Conservation (phyloP, 2,329 filamentous ascomycete species). For the Exutisphaerella laricina region DNA sequence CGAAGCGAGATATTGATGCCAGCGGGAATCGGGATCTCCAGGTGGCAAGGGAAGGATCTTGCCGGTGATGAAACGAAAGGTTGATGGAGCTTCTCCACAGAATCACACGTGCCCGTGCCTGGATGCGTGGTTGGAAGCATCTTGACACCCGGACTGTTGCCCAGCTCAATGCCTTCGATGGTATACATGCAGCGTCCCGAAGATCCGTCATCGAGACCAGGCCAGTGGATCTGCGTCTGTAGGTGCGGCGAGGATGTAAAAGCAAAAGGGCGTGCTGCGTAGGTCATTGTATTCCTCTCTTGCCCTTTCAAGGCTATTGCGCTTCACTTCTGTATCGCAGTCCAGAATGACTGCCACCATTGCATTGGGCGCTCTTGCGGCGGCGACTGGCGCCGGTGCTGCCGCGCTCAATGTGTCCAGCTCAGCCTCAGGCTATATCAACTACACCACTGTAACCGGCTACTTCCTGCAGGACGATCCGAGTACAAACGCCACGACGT, state of each 20-base stretch:
- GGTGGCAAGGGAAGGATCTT: background rate
- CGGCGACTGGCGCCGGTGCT: constrained; percentile 7
- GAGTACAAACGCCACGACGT: constrained; percentile 50
- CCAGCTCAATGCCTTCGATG: no score
- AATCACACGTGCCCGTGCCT: background rate
- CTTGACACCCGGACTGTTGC: no score
- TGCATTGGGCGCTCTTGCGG: constrained; percentile 5
- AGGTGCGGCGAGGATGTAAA: background rate
- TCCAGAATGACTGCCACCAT: constrained; percentile 6
- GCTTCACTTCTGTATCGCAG: no score
- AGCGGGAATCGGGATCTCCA: background rate
- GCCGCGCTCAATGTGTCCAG: constrained; percentile 13
- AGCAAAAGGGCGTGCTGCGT: background rate
- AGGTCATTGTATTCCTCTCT: no score
- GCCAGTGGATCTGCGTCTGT: background rate
- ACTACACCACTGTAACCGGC: constrained; percentile 56
- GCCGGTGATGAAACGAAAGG: background rate
- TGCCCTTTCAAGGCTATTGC: no score
- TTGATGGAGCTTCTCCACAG: no score
- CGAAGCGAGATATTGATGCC: background rate
- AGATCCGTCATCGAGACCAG: background rate
- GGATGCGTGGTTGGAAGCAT: background rate
- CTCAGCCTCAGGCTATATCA: constrained; percentile 39
- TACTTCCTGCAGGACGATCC: constrained; percentile 61
- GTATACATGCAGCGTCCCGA: background rate